Evolutionary conservation across 306 rosid species (phyloP).

Genomic region (Begonia peltatifolia): DNA sequence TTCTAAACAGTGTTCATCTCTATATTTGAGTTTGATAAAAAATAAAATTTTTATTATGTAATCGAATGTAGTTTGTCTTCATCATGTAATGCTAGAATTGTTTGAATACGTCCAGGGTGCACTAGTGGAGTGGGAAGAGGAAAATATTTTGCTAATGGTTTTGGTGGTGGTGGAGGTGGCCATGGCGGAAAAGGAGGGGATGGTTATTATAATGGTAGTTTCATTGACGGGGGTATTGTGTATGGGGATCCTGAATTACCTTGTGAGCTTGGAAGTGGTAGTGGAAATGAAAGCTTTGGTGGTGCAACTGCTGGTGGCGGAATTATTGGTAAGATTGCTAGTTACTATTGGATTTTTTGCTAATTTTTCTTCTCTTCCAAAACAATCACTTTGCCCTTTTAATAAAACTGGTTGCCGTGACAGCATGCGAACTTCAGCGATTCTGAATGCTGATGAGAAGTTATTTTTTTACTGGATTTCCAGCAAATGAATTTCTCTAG

Average conservation of each 20-base stretch:
- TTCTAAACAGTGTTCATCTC: no score
- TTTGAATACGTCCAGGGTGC: slow-evolving; percentile 54
- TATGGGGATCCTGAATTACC: slow-evolving; percentile 87
- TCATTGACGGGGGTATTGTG: slow-evolving; percentile 65
- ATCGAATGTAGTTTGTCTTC: background rate
- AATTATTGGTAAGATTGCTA: slow-evolving; percentile 57
- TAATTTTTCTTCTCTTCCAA: background rate
- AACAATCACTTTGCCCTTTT: background rate
- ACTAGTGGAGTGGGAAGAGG: slow-evolving; percentile 79
- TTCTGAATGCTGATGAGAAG: no score
- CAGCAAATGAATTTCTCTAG: no score
- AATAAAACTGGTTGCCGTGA: background rate
- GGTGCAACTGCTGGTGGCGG: slow-evolving; percentile 96
- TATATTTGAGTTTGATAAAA: background rate
- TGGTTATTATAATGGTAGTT: slow-evolving; percentile 64
- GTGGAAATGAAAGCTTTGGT: slow-evolving; percentile 73
- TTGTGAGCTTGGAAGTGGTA: slow-evolving; percentile 98
- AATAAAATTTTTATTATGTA: background rate
- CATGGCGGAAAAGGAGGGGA: slow-evolving; percentile 98
- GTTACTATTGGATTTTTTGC: background rate
- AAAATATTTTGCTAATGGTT: slow-evolving; percentile 44
- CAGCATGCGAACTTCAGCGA: background rate
- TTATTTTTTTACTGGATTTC: no score
- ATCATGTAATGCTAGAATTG: slow-evolving; percentile 1
- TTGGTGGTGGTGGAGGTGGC: slow-evolving; percentile 75